phyloP scores from a whole-genome alignment of 352 stramenopile species.

The Phytophthora aleatoria region DNA sequence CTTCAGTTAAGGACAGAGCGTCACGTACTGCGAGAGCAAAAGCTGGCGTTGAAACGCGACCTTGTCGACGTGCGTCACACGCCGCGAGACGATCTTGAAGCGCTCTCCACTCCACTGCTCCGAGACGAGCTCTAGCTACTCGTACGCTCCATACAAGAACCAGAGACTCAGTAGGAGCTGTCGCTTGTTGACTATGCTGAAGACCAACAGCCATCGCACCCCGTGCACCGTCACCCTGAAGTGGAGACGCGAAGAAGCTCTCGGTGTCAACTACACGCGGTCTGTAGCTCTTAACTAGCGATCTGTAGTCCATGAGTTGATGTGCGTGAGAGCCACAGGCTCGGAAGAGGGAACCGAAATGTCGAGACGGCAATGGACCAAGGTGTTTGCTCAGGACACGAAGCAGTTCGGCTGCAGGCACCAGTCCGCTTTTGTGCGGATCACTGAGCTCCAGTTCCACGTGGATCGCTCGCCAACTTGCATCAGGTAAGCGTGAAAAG shows the following conservation, averaged over 20 bases:
- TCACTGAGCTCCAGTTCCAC: conserved; percentile 71
- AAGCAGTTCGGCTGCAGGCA: conserved; percentile 63
- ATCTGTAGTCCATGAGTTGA: conserved; percentile 74
- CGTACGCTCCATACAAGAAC: conserved; percentile 78
- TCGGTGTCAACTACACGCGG: conserved; percentile 56
- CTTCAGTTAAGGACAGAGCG: conserved; percentile 53
- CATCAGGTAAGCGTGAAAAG: conserved; percentile 62
- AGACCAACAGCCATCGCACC: conserved; percentile 30
- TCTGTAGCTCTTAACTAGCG: conserved; percentile 73
- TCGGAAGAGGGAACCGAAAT: conserved; percentile 67
- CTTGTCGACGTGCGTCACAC: conserved; percentile 53
- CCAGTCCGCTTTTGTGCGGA: conserved; percentile 58
- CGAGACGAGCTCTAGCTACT: conserved; percentile 54
- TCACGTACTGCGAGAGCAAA: conserved; percentile 58
- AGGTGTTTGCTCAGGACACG: conserved; percentile 70
- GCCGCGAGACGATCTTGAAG: conserved; percentile 64
- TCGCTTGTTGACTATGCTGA: conserved; percentile 57
- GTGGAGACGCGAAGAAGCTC: conserved; percentile 45
- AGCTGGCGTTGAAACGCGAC: conserved; percentile 48
- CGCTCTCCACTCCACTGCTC: conserved; percentile 37
- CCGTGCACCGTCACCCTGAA: conserved; percentile 32
- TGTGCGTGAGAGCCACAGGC: conserved; percentile 67
- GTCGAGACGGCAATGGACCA: conserved; percentile 51
- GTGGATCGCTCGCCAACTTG: conserved; percentile 65
- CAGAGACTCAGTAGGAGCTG: conserved; percentile 65